Percentiles rank a stretch among this genome's conserved stretches.
Evolutionary conservation across 768 basidiomycete species (phyloP).

Genomic region (Sporobolomyces pararoseus): DNA sequence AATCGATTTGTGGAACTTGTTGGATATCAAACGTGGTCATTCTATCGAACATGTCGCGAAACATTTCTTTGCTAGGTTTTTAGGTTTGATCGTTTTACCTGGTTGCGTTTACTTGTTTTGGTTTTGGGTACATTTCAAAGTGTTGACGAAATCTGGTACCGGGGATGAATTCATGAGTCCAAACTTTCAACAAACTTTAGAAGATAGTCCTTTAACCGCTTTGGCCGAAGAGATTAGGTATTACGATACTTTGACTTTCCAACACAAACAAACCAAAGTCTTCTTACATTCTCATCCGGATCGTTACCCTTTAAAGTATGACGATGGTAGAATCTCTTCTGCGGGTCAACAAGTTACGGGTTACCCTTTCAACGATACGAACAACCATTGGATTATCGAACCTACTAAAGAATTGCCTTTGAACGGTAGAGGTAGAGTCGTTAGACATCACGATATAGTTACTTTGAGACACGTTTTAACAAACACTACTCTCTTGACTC

Average conservation of each 20-base stretch:
- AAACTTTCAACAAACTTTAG: conserved; percentile 90
- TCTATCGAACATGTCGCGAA: conserved; percentile 83
- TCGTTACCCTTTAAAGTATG: conserved; percentile 84
- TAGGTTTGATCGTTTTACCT: conserved; percentile 83
- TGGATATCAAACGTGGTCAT: conserved; percentile 75
- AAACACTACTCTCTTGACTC: conserved; percentile 76
- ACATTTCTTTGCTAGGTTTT: conserved; percentile 79
- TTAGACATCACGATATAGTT: conserved; percentile 81
- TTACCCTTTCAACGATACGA: conserved; percentile 86
- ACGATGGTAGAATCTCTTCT: conserved; percentile 86
- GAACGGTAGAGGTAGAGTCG: conserved; percentile 84
- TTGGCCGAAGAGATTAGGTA: conserved; percentile 93
- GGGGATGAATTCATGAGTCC: conserved; percentile 98
- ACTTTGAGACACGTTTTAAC: conserved; percentile 86
- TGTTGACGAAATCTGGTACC: conserved; percentile 81
- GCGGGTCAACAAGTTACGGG: conserved; percentile 53
- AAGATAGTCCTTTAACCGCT: conserved; percentile 83
- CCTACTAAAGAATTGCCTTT: conserved; percentile 94
- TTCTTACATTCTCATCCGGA: conserved; percentile 91
- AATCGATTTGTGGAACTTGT: conserved; percentile 88
- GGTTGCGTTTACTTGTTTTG: conserved; percentile 85
- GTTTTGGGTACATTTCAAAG: conserved; percentile 90
- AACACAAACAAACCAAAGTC: conserved; percentile 88
- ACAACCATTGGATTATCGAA: conserved; percentile 92
- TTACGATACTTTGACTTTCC: conserved; percentile 78